Evolutionary conservation across 768 basidiomycete genomes (phyloP).

Genomic region (Termitomyces sp.): DNA sequence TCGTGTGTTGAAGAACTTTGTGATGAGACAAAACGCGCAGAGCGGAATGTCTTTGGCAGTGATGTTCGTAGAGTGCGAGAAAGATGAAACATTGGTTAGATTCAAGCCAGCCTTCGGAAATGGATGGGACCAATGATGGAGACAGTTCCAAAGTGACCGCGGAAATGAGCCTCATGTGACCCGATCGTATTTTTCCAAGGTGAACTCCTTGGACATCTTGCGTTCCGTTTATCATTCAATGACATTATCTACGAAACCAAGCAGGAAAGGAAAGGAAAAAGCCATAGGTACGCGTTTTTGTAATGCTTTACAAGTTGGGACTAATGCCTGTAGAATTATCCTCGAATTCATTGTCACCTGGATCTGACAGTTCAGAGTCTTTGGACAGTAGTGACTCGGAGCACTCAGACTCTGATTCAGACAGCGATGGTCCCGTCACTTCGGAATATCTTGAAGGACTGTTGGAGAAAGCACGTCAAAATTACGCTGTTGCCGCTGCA

Average conservation of each 20-base stretch:
- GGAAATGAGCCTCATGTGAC: conserved; percentile 10
- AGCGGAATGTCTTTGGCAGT: background rate
- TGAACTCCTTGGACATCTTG: background rate
- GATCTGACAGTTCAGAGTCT: conserved; percentile 23
- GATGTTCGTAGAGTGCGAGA: conserved; percentile 5
- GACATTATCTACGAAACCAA: conserved; percentile 7
- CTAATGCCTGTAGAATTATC: background rate
- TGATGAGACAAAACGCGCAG: conserved; percentile 15
- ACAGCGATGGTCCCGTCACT: conserved; percentile 45
- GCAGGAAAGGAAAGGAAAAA: conserved; percentile 46
- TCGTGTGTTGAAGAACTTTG: conserved; percentile 12
- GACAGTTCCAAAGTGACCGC: background rate
- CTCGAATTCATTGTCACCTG: conserved; percentile 8
- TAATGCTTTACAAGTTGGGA: no score
- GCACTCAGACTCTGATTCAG: conserved; percentile 33
- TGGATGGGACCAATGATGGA: background rate
- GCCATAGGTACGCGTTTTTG: conserved; percentile 25
- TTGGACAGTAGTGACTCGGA: conserved; percentile 26
- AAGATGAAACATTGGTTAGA: conserved; percentile 7
- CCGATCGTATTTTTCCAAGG: no score
- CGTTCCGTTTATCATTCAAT: conserved; percentile 6
- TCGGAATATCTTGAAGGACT: conserved; percentile 58
- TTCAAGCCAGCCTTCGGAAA: background rate
- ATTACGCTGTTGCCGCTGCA: conserved; percentile 29
- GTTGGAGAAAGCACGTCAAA: conserved; percentile 54